Evolutionary conservation across 805 yeast species (phyloP), one percentile per base, ranked within the genome.

Genomic region (Tetrapisispora phaffii): DNA sequence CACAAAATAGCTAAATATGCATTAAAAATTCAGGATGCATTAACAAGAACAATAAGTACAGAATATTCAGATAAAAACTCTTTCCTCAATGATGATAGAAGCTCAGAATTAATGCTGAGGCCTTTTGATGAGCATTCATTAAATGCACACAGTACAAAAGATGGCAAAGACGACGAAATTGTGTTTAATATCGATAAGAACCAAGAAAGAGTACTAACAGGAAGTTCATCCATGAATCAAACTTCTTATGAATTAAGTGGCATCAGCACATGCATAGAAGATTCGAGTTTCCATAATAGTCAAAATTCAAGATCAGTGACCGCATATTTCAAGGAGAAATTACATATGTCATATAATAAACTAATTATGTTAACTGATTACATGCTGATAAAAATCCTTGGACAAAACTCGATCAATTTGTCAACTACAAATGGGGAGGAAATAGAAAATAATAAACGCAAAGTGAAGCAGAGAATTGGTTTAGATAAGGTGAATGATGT

Each of bases 311-410:
- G 42, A 16, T 2, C 8, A 8, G 7, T 4, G 23, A 28, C 20
- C 7, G 22, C 15, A 10, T 12, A 19, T 10, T 28, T 34, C 20
- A 6, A 21, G 1, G 21, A 34, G 7, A 20, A 13, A 15, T 7
- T 41, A 8, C 22, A 16, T 26, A 17, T 5, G 12, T 26, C 74
- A 0, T 66, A 69, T n/a, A 61, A 65, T 24, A 63, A 68, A 1
- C 55, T 77, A 34, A 51, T 72, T 32, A 62, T 66, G 47, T 59
- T 73, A 41, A 74, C 82, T 1, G 82, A 77, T 57, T 70, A 68
- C 32, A 65, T 76, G 16, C 75, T 79, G 42, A 75, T 77, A 13
- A 74, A 76, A 40, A 79, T 80, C n/a, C 62, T 79, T 51, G 78
- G 80, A 4, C 78, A 81, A 1, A 57, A 78, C 40, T 73, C 81